Conservation (phyloP, 306 rosid genomes). For the Elaeagnus macrophylla region DNA sequence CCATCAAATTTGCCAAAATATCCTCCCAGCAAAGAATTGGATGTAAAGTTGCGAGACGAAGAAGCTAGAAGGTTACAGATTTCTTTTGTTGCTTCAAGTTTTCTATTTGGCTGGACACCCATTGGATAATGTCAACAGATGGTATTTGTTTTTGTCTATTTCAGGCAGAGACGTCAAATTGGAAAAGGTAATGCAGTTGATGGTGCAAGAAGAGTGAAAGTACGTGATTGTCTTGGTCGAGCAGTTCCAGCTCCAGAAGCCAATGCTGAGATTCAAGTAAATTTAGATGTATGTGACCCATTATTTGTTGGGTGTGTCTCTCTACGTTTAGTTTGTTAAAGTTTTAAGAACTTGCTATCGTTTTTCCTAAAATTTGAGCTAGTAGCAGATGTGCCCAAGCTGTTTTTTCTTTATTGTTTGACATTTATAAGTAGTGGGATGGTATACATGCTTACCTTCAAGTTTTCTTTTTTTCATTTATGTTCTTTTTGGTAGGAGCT, state of each 20-base stretch:
- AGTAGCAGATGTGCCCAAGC: no score
- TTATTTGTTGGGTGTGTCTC: neutral
- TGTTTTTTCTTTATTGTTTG: no score
- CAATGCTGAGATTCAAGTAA: conserved; percentile 83
- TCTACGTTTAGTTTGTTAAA: neutral
- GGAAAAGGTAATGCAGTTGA: conserved; percentile 64
- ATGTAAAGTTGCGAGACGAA: conserved; percentile 78
- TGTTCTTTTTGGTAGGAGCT: no score
- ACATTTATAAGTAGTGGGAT: no score
- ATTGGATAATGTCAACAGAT: conserved; percentile 18
- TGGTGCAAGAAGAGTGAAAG: conserved; percentile 52
- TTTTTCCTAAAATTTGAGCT: neutral
- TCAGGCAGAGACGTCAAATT: conserved; percentile 67
- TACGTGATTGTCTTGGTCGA: conserved; percentile 66
- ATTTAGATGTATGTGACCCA: conserved; percentile 65
- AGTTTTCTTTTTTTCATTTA: no score
- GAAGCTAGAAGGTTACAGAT: no score
- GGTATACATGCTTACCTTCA: no score
- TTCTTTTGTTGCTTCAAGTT: neutral
- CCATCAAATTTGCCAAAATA: conserved; percentile 87
- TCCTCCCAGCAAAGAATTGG: conserved; percentile 97
- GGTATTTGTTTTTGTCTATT: conserved; percentile 16
- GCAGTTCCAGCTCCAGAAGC: conserved; percentile 96
- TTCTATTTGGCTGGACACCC: conserved; percentile 16
- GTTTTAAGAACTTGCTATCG: neutral